Evolutionary conservation across 2,329 filamentous ascomycete genomes (phyloP), one percentile per base, ranked within the genome.

Genomic region (Elsinoe perseae): DNA sequence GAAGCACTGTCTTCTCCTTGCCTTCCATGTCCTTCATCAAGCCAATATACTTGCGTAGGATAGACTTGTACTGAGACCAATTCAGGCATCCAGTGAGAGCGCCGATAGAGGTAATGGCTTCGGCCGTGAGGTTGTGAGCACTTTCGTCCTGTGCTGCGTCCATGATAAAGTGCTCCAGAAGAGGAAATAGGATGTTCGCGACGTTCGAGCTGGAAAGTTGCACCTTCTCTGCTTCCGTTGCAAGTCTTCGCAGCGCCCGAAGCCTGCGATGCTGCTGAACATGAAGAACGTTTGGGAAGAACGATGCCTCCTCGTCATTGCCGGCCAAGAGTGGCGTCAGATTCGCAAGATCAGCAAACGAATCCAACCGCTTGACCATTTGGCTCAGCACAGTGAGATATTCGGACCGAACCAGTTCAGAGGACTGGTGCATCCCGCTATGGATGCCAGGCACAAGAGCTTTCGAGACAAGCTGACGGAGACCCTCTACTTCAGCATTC

Each of bases 121-220:
- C 89, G 14, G 90, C 89, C 50, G 89, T 85, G 54, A 97, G 77
- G 50, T 90, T 92, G 63, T 95, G 87, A 32, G 89, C 78, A 46
- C 74, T 75, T 59, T 83, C 90, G 67, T 95, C 89, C 48, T 89
- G 87, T 3, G 81, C 82, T 58, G 86, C 83, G 58, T 90, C 86
- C 66, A 95, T 92, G 21, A 96, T 85, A 66, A 96, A 97, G 67
- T 96, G 91, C 67, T 98, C 93, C 8, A 97, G 77, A 18, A 98
- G 77, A 0, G 93, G 95, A 38, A 98, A 81, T 66, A 97, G 89
- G 65, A 96, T 87, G 16, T 92, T 85, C 58, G 85, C 84, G 60
- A 95, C 78, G 64, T 95, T 95, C 54, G 83, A 82, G 64, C 88
- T 87, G 59, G 80, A 80, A 58, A 98, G 75, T 50, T 82, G 77